Conservation (phyloP, 2,329 filamentous ascomycete species). For the Trichoderma polysporum region DNA sequence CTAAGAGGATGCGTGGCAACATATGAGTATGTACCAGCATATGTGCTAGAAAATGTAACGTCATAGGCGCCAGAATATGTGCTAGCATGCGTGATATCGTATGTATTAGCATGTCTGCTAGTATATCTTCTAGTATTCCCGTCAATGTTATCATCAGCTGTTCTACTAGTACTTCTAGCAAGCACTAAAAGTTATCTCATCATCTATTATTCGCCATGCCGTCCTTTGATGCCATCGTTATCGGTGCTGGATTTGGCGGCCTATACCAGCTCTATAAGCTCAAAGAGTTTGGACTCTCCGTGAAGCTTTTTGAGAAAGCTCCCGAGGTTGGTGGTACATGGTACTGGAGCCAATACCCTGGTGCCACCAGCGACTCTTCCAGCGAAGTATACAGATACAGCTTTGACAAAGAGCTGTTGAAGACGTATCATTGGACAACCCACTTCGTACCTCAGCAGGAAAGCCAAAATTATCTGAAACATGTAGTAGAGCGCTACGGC, state of each 20-base stretch:
- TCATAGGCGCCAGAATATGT: too few species aligned
- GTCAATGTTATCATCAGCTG: neutral
- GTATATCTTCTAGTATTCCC: neutral
- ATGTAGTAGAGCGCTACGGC: neutral
- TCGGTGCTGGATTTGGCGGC: neutral
- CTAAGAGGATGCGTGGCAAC: too few species aligned
- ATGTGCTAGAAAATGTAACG: too few species aligned
- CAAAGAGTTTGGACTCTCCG: neutral
- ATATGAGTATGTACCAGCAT: too few species aligned
- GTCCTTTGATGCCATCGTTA: neutral
- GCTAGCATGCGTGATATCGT: neutral
- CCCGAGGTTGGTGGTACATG: neutral
- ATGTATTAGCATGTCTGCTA: neutral
- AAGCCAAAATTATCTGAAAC: neutral
- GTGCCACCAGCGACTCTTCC: neutral
- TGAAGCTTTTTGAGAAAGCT: neutral
- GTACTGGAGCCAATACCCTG: neutral
- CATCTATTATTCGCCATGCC: neutral
- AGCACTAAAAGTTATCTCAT: neutral
- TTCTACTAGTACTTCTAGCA: neutral
- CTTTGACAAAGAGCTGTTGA: neutral
- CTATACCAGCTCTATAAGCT: slow-evolving; percentile 5
- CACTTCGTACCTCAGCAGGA: neutral
- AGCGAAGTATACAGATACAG: slow-evolving; percentile 2
- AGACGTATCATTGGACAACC: neutral